Conservation (phyloP, 495 filamentous ascomycete species). For the Trichoderma asperelloides region DNA sequence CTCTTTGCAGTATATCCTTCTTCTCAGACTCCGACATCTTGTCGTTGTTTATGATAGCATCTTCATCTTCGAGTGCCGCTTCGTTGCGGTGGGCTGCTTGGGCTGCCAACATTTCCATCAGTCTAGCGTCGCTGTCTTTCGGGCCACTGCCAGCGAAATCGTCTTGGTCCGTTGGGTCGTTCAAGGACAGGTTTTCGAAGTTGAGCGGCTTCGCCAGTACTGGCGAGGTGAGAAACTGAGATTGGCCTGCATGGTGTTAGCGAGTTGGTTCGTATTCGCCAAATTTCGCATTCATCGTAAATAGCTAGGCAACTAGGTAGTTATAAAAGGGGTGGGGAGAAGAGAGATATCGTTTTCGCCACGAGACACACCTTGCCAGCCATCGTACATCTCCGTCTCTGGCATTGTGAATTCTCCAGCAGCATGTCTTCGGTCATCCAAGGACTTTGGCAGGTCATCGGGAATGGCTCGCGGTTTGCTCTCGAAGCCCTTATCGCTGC, state of each 20-base stretch:
- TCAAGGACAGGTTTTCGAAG: constrained; percentile 72
- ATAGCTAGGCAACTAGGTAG: not conserved
- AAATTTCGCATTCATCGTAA: too few relatives aligned
- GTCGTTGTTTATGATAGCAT: constrained; percentile 63
- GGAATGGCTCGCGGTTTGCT: constrained; percentile 52
- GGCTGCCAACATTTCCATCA: constrained; percentile 94
- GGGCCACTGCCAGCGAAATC: constrained; percentile 50
- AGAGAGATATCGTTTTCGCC: not conserved
- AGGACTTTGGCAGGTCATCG: constrained; percentile 76
- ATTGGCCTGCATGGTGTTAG: constrained; percentile 60
- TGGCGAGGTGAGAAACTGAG: constrained; percentile 83
- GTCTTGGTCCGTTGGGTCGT: constrained; percentile 57
- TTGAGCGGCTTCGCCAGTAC: constrained; percentile 71
- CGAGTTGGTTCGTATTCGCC: not conserved
- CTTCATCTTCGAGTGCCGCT: constrained; percentile 64
- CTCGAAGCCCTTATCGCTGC: constrained; percentile 30
- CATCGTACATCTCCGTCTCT: constrained; percentile 97
- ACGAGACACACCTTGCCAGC: constrained; percentile 75
- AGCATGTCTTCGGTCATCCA: constrained; percentile 72
- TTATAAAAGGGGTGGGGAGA: not conserved
- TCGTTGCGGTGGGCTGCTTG: constrained; percentile 78
- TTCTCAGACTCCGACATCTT: constrained; percentile 71
- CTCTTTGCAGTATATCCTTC: constrained; percentile 69
- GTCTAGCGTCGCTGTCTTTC: constrained; percentile 72
- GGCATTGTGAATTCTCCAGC: constrained; percentile 41